These are phyloP conservation scores for Penicillium waksmanii DNA, from an alignment of 495 filamentous ascomycete genomes.

Conservation along the genomic window DNA sequence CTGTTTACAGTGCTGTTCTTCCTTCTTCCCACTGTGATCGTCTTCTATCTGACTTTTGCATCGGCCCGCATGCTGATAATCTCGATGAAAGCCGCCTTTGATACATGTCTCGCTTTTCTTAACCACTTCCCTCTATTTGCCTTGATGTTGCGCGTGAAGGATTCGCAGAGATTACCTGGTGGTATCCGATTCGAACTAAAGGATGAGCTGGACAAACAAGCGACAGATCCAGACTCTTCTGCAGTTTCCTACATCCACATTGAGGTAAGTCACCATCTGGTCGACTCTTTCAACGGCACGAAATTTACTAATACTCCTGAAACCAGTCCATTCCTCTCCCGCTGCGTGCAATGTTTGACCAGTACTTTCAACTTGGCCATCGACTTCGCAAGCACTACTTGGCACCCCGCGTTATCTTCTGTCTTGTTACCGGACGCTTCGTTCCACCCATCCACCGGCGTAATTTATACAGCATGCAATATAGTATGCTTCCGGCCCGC, in stretches of 20 bases:
- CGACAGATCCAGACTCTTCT: slow-evolving; percentile 18
- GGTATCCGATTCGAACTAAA: slow-evolving; percentile 90
- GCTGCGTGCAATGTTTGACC: slow-evolving; percentile 91
- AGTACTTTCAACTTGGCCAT: slow-evolving; percentile 93
- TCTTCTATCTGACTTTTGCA: slow-evolving; percentile 97
- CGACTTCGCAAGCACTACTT: slow-evolving; percentile 95
- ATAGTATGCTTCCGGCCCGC: slow-evolving; percentile 91
- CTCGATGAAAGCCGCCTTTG: slow-evolving; percentile 81
- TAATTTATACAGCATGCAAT: slow-evolving; percentile 95
- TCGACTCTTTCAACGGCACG: background rate
- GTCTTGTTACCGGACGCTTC: slow-evolving; percentile 85
- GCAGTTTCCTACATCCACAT: slow-evolving; percentile 77
- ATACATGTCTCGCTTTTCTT: slow-evolving; percentile 88
- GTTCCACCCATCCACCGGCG: slow-evolving; percentile 90
- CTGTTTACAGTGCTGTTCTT: slow-evolving; percentile 97
- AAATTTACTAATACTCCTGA: slow-evolving; percentile 13
- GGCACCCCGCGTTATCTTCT: slow-evolving; percentile 82
- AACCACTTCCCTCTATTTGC: slow-evolving; percentile 99
- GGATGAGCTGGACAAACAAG: slow-evolving; percentile 48
- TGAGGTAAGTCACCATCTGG: slow-evolving; percentile 56
- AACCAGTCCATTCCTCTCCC: slow-evolving; percentile 82
- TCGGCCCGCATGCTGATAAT: slow-evolving; percentile 94
- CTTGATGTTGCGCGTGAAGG: slow-evolving; percentile 94
- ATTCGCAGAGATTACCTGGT: slow-evolving; percentile 87
- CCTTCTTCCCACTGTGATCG: slow-evolving; percentile 88